Conservation (phyloP, 495 filamentous ascomycete genomes). For the Aspergillus panamensis region DNA sequence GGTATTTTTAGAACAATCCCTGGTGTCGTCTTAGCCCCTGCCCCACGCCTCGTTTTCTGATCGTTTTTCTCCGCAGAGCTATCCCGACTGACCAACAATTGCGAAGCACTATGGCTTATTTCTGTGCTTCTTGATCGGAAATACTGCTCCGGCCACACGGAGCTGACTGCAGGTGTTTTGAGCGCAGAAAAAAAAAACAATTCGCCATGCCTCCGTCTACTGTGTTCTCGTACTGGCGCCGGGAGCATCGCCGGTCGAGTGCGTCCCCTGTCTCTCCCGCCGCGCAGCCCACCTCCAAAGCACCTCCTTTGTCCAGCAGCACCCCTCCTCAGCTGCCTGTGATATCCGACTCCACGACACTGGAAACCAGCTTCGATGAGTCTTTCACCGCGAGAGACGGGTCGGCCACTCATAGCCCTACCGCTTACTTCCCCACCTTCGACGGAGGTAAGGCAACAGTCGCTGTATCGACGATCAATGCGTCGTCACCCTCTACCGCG, state of each 20-base stretch:
- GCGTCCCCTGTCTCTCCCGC: constrained; percentile 34
- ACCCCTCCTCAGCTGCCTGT: constrained; percentile 34
- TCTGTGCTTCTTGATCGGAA: constrained; percentile 16
- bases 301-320: constrained; percentile 22
- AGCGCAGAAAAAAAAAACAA: constrained; percentile 3
- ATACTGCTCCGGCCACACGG: background rate
- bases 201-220: constrained; percentile 42
- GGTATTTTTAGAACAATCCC: background rate
- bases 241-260: constrained; percentile 43
- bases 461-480: constrained; percentile 22
- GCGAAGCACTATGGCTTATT: constrained; percentile 7
- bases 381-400: constrained; percentile 12
- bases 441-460: constrained; percentile 29
- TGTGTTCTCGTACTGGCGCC: constrained; percentile 50
- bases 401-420: constrained; percentile 17
- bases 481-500: constrained; percentile 33
- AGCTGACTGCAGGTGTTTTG: constrained; percentile 15
- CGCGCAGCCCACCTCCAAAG: constrained; percentile 24
- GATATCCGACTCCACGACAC: constrained; percentile 30
- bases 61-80: constrained; percentile 12
- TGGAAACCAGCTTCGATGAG: constrained; percentile 25
- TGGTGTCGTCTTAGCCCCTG: background rate
- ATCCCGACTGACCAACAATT: constrained; percentile 5
- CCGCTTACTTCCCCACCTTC: constrained; percentile 24
- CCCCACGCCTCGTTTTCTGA: constrained; percentile 16